Evolutionary conservation across 2,329 filamentous ascomycete genomes (phyloP).

Genomic region (Nothomitra cinnamomea): DNA sequence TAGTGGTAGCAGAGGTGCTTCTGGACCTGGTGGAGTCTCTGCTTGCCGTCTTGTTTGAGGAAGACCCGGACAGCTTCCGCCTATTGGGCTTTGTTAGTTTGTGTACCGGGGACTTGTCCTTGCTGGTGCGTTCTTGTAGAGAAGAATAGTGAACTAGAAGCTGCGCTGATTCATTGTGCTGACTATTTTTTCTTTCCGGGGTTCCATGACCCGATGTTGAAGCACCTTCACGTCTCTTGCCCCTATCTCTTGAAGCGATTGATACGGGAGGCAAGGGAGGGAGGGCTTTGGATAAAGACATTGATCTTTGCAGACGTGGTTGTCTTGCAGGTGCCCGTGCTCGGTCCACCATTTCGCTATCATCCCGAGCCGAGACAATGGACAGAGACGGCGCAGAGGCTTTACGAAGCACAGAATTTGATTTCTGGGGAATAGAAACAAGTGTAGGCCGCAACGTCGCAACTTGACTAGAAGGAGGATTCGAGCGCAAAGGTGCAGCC

Average conservation of each 20-base stretch:
- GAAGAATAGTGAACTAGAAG: background rate
- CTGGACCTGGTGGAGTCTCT: background rate
- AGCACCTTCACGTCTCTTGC: background rate
- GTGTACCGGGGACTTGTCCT: background rate
- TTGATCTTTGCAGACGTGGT: background rate
- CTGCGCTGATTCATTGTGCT: background rate
- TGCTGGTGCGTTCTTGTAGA: background rate
- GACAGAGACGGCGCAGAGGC: background rate
- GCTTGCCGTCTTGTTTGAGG: background rate
- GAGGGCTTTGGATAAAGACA: slow-evolving; percentile 1
- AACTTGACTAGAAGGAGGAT: background rate
- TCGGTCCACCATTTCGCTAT: background rate
- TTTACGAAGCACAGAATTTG: background rate
- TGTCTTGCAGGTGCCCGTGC: background rate
- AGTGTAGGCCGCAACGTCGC: background rate
- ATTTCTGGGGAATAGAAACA: background rate
- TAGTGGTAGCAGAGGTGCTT: background rate
- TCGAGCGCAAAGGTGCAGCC: background rate
- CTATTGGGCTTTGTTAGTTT: background rate
- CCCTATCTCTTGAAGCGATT: background rate
- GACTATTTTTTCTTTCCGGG: background rate
- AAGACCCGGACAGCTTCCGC: background rate
- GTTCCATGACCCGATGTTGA: background rate
- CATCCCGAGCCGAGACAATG: background rate
- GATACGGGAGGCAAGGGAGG: background rate